Evolutionary conservation across 306 rosid species (phyloP), one percentile per base, ranked within the genome.

Genomic region (Purshia tridentata): DNA sequence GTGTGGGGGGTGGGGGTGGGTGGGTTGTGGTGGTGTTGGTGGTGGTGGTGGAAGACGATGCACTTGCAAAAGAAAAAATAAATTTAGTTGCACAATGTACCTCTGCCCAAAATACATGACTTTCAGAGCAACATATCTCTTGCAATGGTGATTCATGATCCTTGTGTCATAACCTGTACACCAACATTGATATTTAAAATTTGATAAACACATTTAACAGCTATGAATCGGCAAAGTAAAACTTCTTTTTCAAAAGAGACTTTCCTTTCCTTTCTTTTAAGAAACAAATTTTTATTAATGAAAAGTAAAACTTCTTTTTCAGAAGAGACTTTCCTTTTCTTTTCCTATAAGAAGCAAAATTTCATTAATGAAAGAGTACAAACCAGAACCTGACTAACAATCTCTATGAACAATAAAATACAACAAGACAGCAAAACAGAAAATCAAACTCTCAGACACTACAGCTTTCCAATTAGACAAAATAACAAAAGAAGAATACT

Each of bases 91-190:
- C 40, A 73, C 18, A 54, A 29, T 41, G 57, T 90, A 93, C 98
- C 98, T 91, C 77, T 76, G 79, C 41, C 98, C 97, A 68, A 93
- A 91, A 75, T 91, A 93, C 97, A 91, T 88, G 65, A 93, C 82
- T 82, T 88, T 91, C 55, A 93, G 86, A 76, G 98, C 97, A 72
- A 93, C 80, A 65, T 81, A 88, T 93, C 98, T 91, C 91, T 80
- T 93, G 83, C 76, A 59, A 54, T 80, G 84, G 70, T 77, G 82
- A 70, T 57, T 83, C 85, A 85, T 72, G 48, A 60, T 80, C 76
- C 78, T 78, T 39, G 78, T 60, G 65, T 72, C 57, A 73, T 80
- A 73, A 70, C 90, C 98, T 93, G 91, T 46, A 72, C 52, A 78
- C 77, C 4, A 40, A 39, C 35, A 23, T 12, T 53, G 39, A 55